Evolutionary conservation across 2,329 filamentous ascomycete genomes (phyloP), one percentile per base, ranked within the genome.

Genomic region (Aspergillus proliferans): DNA sequence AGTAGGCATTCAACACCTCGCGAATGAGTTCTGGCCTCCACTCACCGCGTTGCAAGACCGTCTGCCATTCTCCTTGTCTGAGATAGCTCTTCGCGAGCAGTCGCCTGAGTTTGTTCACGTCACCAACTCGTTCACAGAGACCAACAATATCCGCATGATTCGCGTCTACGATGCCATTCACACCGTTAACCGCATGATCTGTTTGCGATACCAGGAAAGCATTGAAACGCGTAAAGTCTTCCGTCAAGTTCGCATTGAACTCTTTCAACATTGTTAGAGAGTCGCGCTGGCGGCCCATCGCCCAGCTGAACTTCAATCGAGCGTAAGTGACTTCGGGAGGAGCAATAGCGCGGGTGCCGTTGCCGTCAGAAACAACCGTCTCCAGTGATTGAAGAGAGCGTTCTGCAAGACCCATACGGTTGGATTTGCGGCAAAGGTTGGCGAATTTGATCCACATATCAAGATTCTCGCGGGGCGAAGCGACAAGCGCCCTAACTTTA

Each of bases 381-480:
- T 96, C 86, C n/a, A 98, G 77, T 52, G 89, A 88, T 66, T 93
- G 91, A 47, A 99, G 75, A 9, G 91, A 94, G 72, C 95, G 94
- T 72, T 98, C 93, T 1, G 93, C 93, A 44, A 99, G 80, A 8
- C 93, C 92, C 78, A 92, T 91, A 28, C 93, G 86, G 50, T 89
- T 87, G 41, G 92, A 95, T 70, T 98, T 99, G 62, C 94, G 87
- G 70, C 94, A 99, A 5, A 98, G 82, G 61, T 97, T 98, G 61
- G 93, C 88, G 67, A 96, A 98, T 67, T 98, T 99, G 76, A 98
- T 97, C 84, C 91, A 96, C 90, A 98, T 98, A 62, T 95, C 88
- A 77, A 94, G 89, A 63, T 96, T 96, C 67, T 99, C 91, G 30
- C 83, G 82, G 0, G 94, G 92, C 0, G 85, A 85, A 53, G 97